Base-by-base conservation (phyloP, 176 grass and related monocot species). In the Carex pumila region DNA sequence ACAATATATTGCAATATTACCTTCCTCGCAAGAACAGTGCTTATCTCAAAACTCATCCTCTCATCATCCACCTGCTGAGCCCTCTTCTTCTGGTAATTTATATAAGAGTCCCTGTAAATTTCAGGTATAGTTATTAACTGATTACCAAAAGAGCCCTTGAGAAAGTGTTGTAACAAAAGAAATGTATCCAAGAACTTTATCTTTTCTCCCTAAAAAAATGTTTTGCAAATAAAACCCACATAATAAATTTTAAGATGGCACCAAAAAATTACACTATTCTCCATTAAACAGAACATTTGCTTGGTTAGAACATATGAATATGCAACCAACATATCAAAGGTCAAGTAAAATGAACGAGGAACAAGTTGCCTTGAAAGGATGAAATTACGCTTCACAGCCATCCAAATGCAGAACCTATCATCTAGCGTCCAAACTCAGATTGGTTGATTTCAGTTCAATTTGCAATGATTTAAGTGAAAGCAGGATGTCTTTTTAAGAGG, bases 11-110 rank as follows among this genome's bases (percentile, higher is more conserved):
- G 34, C 57, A 41, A 18, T 5, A 55, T 84, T 91, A 98, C 95
- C 95, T 98, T 90, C 79, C 86, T 91, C 12, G 89, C 89, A 65
- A 93, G 92, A 88, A 95, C 87, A n/a, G 95, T 98, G 85, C 85
- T 93, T 58, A 98, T 81, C 69, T 98, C 95, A 81, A 98, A 98
- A 65, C 88, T 91, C n/a, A 98, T 55, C 56, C 95, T 95, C 61
- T 89, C 79, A 67, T 98, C 95, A 80, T 93, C 82, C 36, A 98
- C 85, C 80, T 93, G 49, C 0, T 57, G 69, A 29, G 91, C 91
- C 59, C 45, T 89, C 75, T 89, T 94, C 86, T 90, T 98, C 79
- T 98, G 95, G 89, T 95, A 93, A 67, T 85, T 85, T 79, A 90
- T 65, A 68, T 98, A 98, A 57, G 91, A 88, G 22, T 88, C 88